These are phyloP conservation scores for Ceratocystis cubensis DNA, from an alignment of 2,329 filamentous ascomycete species.

Conservation along the genomic window DNA sequence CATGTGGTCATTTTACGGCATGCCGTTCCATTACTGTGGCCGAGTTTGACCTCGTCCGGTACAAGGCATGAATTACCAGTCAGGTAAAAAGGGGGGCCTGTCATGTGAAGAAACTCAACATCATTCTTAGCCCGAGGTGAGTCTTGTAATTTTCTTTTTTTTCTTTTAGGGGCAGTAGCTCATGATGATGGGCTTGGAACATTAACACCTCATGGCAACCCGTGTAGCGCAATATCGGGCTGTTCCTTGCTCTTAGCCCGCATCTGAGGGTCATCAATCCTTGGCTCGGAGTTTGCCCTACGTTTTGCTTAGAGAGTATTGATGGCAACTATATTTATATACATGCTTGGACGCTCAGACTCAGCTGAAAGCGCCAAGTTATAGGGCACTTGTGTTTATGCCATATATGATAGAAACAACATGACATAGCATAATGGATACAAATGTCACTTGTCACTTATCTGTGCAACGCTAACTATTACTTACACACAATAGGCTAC, in stretches of 20 bases:
- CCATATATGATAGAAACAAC: background rate
- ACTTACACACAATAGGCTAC: too few relatives aligned
- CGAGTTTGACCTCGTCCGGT: background rate
- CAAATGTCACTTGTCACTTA: background rate
- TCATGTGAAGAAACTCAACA: too few relatives aligned
- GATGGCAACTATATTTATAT: background rate
- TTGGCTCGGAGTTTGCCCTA: background rate
- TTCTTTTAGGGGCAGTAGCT: background rate
- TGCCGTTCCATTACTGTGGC: too few relatives aligned
- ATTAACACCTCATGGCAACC: background rate
- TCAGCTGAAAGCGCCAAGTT: slow-evolving; percentile 1
- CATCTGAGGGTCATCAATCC: background rate
- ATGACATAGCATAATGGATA: background rate
- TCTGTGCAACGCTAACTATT: background rate
- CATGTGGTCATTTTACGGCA: background rate
- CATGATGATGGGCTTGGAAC: background rate
- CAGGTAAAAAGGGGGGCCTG: too few relatives aligned
- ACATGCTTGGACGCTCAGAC: background rate
- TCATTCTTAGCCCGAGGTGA: background rate
- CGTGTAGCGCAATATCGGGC: background rate
- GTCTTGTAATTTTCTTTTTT: background rate
- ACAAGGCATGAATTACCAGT: background rate
- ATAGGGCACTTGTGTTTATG: background rate
- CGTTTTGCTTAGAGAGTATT: background rate
- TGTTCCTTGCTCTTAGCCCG: slow-evolving; percentile 8